Evolutionary conservation across 2,329 filamentous ascomycete genomes (phyloP), one percentile per base, ranked within the genome.

Genomic region (Pyrenophora teres): DNA sequence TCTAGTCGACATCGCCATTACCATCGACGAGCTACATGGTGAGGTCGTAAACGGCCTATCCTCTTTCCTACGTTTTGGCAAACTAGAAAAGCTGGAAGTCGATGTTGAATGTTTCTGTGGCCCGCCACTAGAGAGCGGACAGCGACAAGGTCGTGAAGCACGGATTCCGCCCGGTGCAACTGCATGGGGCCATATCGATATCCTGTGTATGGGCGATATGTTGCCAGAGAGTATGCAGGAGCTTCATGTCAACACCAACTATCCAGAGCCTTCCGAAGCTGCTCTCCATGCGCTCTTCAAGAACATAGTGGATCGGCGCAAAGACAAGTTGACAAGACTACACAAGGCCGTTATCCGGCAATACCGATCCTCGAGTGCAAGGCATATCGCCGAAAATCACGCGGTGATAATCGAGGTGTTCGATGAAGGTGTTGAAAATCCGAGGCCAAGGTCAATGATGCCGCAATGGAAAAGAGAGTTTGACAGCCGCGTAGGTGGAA

Each of bases 171-270:
- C 54, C 3, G 67, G 64, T 2, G 62, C 59, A 3, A 46, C 2
- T 15, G 52, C 61, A 2, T 73, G 70, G 70, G 46, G 54, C 2
- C 49, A 67, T 19, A 37, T 56, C 27, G 70, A 73, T 21, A 73
- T 73, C 3, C 70, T 69, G 1, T 73, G 70, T 33, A 59, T 73
- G 46, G 70, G 67, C 1, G 64, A 65, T 33, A 73, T 73, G 70
- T 56, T 73, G 5, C 68, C 69, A 3, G 36, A 47, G 1, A 65
- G 58, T 38, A 64, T 73, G 27, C 47, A 52, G n/a, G 63, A 68
- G 35, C 46, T 70, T 3, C 58, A 70, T 6, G 59, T 71, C 42
- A 73, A 73, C 47, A 70, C 67, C 0, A 62, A 68, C 31, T 65
- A 52, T 18, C 68, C 65, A 1, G 3, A 60, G 1, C 64, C 64